Evolutionary conservation across 345 rosid species (phyloP).

Genomic region (Dipteronia dyeriana): DNA sequence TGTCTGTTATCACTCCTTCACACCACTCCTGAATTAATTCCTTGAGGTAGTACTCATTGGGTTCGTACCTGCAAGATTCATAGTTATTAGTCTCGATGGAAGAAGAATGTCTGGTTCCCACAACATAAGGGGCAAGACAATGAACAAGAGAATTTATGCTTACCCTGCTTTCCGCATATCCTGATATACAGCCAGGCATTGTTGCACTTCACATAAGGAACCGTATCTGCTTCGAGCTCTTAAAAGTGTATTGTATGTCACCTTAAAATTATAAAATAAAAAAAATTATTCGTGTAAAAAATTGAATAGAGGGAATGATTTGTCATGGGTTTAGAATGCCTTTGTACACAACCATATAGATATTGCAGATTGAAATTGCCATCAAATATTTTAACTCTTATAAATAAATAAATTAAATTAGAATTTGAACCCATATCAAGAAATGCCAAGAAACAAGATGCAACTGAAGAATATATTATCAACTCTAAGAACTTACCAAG

Average conservation of each 20-base stretch:
- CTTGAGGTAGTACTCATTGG: conserved; percentile 83
- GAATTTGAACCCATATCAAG: background rate
- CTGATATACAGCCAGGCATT: conserved; percentile 84
- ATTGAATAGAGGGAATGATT: background rate
- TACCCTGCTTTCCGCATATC: conserved; percentile 96
- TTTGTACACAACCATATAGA: background rate
- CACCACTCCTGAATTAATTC: conserved; percentile 94
- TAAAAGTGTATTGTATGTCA: conserved; percentile 83
- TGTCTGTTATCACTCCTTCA: conserved; percentile 80
- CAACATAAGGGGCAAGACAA: conserved; percentile 1
- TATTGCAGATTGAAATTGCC: background rate
- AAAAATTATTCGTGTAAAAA: background rate
- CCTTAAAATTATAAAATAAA: conserved; percentile 42
- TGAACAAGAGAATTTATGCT: conserved; percentile 9
- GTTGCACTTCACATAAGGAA: conserved; percentile 80
- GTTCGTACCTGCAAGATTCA: conserved; percentile 58
- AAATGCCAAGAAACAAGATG: too few species aligned
- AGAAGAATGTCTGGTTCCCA: background rate
- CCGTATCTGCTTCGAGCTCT: conserved; percentile 81
- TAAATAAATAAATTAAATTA: background rate
- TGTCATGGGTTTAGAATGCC: background rate
- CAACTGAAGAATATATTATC: background rate
- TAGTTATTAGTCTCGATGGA: background rate
- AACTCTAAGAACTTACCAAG: conserved; percentile 47
- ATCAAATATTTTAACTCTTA: background rate